Conservation (phyloP, 2,329 filamentous ascomycete genomes). For the Neonectria magnoliae region DNA sequence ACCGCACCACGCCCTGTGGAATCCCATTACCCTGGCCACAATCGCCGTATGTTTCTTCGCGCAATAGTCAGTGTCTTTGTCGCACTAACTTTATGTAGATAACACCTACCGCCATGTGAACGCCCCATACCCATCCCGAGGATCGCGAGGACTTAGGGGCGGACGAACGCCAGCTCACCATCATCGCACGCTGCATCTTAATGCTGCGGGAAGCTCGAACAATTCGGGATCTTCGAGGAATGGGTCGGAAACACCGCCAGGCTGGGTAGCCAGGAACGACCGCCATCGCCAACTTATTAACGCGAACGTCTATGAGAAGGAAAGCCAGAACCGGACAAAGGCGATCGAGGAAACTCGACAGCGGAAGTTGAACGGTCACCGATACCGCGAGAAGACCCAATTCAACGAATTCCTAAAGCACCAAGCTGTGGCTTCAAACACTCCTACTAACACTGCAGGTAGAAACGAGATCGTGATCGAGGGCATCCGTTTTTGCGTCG, state of each 20-base stretch:
- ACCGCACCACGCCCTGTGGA: conserved; percentile 49
- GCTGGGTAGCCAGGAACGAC: conserved; percentile 78
- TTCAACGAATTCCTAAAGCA: conserved; percentile 53
- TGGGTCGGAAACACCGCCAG: conserved; percentile 46
- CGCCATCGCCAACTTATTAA: conserved; percentile 88
- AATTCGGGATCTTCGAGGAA: conserved; percentile 51
- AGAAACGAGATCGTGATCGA: conserved; percentile 74
- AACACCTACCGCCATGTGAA: conserved; percentile 46
- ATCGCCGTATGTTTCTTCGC: conserved; percentile 50
- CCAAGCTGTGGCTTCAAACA: conserved; percentile 35
- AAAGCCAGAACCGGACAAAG: conserved; percentile 72
- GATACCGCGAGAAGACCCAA: conserved; percentile 68
- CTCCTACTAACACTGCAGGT: conserved; percentile 43
- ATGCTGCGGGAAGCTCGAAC: conserved; percentile 50
- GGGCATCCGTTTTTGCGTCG: conserved; percentile 78
- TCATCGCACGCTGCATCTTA: conserved; percentile 72
- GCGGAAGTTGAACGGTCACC: conserved; percentile 63
- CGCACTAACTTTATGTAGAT: conserved; percentile 38
- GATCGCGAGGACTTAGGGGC: conserved; percentile 48
- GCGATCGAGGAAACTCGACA: conserved; percentile 77
- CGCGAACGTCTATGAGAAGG: conserved; percentile 78
- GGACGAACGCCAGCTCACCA: conserved; percentile 54
- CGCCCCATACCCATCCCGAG: conserved; percentile 48
- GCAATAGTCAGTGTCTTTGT: not conserved
- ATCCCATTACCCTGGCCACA: conserved; percentile 42